Conservation (phyloP, 2,329 filamentous ascomycete genomes). For the Monosporascus sp. region DNA sequence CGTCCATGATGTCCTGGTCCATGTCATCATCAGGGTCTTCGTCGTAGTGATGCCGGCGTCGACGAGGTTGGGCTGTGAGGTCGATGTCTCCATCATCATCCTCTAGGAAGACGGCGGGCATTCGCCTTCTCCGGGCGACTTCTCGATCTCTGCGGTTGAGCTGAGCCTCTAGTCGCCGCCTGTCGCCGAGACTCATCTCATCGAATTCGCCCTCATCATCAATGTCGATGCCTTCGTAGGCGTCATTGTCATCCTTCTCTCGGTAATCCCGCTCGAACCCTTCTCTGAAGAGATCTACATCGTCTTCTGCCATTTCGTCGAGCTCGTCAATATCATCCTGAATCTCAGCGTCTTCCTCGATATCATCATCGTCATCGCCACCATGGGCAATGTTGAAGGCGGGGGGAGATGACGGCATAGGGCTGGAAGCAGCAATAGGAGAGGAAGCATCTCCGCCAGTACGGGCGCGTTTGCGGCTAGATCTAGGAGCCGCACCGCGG, state of each 20-base stretch:
- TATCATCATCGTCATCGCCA: slow-evolving; percentile 64
- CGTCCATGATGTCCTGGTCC: slow-evolving; percentile 90
- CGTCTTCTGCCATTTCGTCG: slow-evolving; percentile 76
- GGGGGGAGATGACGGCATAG: slow-evolving; percentile 62
- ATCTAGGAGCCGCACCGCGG: slow-evolving; percentile 54
- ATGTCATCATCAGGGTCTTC: slow-evolving; percentile 91
- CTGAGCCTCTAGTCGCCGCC: slow-evolving; percentile 66
- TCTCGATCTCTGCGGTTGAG: slow-evolving; percentile 71
- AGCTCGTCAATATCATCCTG: slow-evolving; percentile 72
- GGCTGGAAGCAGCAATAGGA: slow-evolving; percentile 51
- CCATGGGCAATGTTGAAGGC: slow-evolving; percentile 61
- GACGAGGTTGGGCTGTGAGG: slow-evolving; percentile 76
- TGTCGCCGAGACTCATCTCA: slow-evolving; percentile 58
- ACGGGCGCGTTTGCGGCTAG: slow-evolving; percentile 51
- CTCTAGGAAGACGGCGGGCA: slow-evolving; percentile 73
- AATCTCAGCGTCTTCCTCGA: slow-evolving; percentile 65
- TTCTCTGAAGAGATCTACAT: slow-evolving; percentile 71
- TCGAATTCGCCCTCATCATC: slow-evolving; percentile 76
- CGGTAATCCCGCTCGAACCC: slow-evolving; percentile 69
- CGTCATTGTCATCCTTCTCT: slow-evolving; percentile 59
- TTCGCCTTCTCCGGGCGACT: slow-evolving; percentile 58
- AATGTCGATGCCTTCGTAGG: slow-evolving; percentile 65
- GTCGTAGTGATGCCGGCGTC: slow-evolving; percentile 85
- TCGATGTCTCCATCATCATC: slow-evolving; percentile 83
- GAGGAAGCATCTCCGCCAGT: slow-evolving; percentile 45